These are phyloP conservation scores for Bipolaris bicolor DNA, from an alignment of 2,329 filamentous ascomycete genomes.

Conservation along the genomic window DNA sequence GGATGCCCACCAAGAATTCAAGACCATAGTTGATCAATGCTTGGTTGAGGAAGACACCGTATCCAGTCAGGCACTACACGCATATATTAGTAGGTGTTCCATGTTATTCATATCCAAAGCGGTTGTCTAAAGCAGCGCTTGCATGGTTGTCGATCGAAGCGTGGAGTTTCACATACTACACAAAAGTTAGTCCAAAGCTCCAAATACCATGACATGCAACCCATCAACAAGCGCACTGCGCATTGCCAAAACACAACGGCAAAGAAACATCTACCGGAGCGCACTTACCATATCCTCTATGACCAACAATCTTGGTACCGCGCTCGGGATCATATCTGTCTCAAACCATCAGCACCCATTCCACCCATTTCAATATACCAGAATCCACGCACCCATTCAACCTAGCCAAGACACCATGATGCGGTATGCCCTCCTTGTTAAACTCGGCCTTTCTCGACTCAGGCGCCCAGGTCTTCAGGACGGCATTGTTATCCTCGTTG, in stretches of 20 bases:
- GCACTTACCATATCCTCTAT: conserved; percentile 72
- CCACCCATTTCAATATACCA: background rate
- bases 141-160: background rate
- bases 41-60: conserved; percentile 89
- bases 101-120: background rate
- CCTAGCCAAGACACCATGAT: conserved; percentile 90
- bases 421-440: conserved; percentile 81
- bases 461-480: conserved; percentile 80
- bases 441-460: conserved; percentile 76
- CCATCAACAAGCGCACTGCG: background rate
- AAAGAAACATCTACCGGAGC: background rate
- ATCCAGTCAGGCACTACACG: conserved; percentile 73
- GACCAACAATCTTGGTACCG: conserved; percentile 80
- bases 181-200: background rate
- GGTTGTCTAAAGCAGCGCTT: background rate
- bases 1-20: conserved; percentile 5
- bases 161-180: background rate
- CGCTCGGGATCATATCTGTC: conserved; percentile 80
- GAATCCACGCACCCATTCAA: conserved; percentile 67
- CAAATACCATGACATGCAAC: too few relatives aligned
- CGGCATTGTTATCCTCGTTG: conserved; percentile 85
- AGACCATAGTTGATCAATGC: conserved; percentile 90
- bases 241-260: background rate
- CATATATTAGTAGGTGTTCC: background rate
- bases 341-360: background rate